These are phyloP conservation scores for Fibroporia radiculosa DNA, from an alignment of 768 basidiomycete genomes.

Conservation along the genomic window DNA sequence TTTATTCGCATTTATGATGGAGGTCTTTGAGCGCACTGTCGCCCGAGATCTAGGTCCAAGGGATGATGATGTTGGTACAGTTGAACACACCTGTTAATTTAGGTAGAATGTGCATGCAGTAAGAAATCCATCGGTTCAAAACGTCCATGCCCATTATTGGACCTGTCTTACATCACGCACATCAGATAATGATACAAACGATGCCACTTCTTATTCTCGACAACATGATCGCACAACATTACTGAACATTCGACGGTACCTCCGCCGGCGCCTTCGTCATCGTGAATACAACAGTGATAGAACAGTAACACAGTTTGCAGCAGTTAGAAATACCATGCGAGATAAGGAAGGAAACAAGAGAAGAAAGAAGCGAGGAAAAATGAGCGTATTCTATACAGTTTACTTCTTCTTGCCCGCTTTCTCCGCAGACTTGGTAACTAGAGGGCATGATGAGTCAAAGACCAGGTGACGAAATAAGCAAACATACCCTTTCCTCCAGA, in stretches of 20 bases:
- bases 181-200: slow-evolving; percentile 5
- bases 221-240: slow-evolving; percentile 21
- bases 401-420: slow-evolving; percentile 96
- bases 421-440: slow-evolving; percentile 93
- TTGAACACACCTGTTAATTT: slow-evolving; percentile 74
- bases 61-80: slow-evolving; percentile 32
- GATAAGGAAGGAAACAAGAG: slow-evolving; percentile 35
- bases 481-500: slow-evolving; percentile 72
- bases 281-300: slow-evolving; percentile 29
- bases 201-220: slow-evolving; percentile 23
- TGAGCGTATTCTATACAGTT: slow-evolving; percentile 36
- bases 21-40: slow-evolving; percentile 85
- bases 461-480: neutral
- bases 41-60: slow-evolving; percentile 78
- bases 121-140: neutral
- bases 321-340: slow-evolving; percentile 27
- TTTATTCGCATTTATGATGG: slow-evolving; percentile 82
- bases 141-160: neutral
- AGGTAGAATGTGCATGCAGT: neutral
- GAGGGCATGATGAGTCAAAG: slow-evolving; percentile 8
- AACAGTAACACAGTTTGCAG: slow-evolving; percentile 25
- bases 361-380: slow-evolving; percentile 34
- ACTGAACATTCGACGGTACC: slow-evolving; percentile 25
- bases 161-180: too few species aligned
- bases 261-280: slow-evolving; percentile 24